Evolutionary conservation across 1,284 basidiomycete genomes (phyloP), one percentile per base, ranked within the genome.

Genomic region (Nidula niveotomentosa): DNA sequence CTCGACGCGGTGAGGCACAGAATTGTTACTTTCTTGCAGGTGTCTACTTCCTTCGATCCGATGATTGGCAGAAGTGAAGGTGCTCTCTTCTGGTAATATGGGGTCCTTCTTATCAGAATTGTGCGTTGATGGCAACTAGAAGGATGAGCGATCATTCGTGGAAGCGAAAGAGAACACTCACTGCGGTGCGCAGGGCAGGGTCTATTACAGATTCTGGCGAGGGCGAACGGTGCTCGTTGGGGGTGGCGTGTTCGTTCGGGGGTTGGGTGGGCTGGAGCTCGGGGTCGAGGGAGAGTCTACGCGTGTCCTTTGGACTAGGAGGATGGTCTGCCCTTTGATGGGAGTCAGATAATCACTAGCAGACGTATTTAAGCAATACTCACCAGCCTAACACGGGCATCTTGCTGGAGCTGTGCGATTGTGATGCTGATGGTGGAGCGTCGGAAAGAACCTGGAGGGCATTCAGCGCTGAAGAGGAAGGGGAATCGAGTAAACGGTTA

Each of bases 1-100:
- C 56, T 80, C 78, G 57, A 77, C 73, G 52, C 78, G 73, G 63
- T 75, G 74, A 53, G 78, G 76, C 78, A 80, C 80, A 53, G 60
- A 58, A 35, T 36, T 51, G 58, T 23, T 48, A 49, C 8, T 56
- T 53, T 36, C 23, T 23, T 23, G 23, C 23, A 23, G 23, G 23
- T 23, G 50, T 9, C 18, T 52, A 39, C 8, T 34, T 9, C 48
- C 41, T 33, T 46, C 53, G 45, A 45, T 41, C 51, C 17, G 45
- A 46, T 48, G 53, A 49, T 15, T 41, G 47, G 53, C 46, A 44
- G 35, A 48, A 48, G 48, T 48, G 48, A 23, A 23, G 3, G 23
- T 23, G 23, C 23, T 23, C 23, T 23, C 23, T 23, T 23, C 23
- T 23, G 46, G 43, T 36, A 49, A 30, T 45, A 33, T 10, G 37